Percentiles rank a stretch among this genome's conserved stretches.
These are phyloP conservation scores for Oryza meridionalis DNA, from an alignment of 176 grass and related monocot species.

Conservation along the genomic window DNA sequence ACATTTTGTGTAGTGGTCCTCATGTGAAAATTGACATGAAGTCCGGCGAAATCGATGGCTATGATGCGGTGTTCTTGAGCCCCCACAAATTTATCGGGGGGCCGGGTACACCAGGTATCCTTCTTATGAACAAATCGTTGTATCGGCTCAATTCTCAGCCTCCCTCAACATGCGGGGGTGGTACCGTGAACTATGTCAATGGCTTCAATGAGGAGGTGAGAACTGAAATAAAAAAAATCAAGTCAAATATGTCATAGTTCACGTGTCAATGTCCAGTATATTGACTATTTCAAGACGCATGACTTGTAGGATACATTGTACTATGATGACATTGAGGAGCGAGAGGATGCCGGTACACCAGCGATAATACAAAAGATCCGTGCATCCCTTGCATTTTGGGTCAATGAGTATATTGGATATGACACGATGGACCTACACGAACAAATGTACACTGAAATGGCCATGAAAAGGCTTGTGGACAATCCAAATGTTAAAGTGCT, in stretches of 20 bases:
- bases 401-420: conserved; percentile 67
- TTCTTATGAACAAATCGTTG: conserved; percentile 73
- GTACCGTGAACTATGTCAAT: conserved; percentile 78
- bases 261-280: no score
- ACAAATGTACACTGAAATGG: conserved; percentile 40
- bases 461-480: conserved; percentile 36
- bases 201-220: conserved; percentile 67
- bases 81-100: conserved; percentile 84
- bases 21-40: conserved; percentile 85
- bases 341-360: conserved; percentile 72
- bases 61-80: conserved; percentile 79
- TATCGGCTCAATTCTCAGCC: conserved; percentile 59
- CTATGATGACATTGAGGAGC: conserved; percentile 58
- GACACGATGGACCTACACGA: conserved; percentile 46
- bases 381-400: conserved; percentile 68
- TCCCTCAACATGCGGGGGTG: conserved; percentile 69
- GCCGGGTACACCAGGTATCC: conserved; percentile 67
- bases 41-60: conserved; percentile 68
- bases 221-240: neutral
- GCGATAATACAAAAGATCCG: conserved; percentile 73
- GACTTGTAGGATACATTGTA: conserved; percentile 69
- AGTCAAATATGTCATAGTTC: neutral
- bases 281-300: neutral
- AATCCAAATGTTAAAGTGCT: conserved; percentile 60
- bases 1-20: conserved; percentile 48